phyloP scores from a whole-genome alignment of 495 filamentous ascomycete genomes.

The Friedmanniomyces endolithicus region DNA sequence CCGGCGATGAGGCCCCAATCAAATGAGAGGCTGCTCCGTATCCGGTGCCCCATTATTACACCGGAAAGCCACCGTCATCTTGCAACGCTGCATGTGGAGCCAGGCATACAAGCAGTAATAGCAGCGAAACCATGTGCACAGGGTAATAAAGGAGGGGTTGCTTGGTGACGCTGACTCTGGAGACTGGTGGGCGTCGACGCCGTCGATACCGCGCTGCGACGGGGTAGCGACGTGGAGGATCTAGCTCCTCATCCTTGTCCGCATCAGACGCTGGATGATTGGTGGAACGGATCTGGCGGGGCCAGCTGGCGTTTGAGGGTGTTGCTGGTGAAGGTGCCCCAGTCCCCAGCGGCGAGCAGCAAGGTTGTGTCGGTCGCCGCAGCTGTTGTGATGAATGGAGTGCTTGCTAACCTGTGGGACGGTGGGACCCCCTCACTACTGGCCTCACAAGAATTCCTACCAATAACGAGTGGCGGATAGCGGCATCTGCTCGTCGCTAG shows the following conservation, averaged over 20 bases:
- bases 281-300: background rate
- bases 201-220: no score
- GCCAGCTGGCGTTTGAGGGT: background rate
- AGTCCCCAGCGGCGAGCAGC: background rate
- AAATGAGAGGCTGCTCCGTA: background rate
- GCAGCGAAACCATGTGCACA: background rate
- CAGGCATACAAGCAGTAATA: background rate
- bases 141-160: background rate
- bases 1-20: background rate
- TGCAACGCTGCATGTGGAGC: background rate
- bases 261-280: background rate
- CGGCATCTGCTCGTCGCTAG: background rate
- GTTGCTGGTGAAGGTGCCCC: background rate
- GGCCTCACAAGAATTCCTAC: no score
- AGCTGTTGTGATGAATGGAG: background rate
- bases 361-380: background rate
- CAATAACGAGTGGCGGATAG: no score
- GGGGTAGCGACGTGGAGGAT: background rate
- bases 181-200: background rate
- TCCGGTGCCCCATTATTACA: background rate
- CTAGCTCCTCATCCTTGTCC: background rate
- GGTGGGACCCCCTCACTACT: no score
- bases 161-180: background rate
- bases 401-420: background rate
- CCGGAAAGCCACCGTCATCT: background rate